These are phyloP conservation scores for Cruciata laevipes DNA, from an alignment of 257 asterid species.

Conservation along the genomic window DNA sequence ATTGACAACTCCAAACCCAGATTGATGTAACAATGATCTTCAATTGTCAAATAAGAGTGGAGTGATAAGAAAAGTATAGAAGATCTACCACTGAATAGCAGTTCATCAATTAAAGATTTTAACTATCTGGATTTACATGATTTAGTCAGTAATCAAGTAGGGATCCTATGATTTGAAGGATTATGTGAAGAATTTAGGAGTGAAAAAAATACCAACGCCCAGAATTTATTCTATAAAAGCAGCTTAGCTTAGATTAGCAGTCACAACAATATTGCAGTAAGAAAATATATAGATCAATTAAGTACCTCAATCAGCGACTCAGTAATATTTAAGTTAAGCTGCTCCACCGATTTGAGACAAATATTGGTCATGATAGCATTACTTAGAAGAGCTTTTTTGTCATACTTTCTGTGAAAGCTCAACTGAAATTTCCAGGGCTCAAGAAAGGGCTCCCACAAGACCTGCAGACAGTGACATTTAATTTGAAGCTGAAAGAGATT, in stretches of 20 bases:
- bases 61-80: background rate
- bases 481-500: constrained; percentile 8
- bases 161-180: background rate
- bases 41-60: background rate
- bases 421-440: constrained; percentile 83
- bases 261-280: background rate
- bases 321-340: constrained; percentile 73
- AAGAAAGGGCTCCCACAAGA: constrained; percentile 86
- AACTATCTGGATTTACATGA: background rate
- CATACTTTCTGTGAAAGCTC: constrained; percentile 49
- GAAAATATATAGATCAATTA: background rate
- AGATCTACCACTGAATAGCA: background rate
- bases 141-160: background rate
- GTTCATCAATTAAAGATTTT: background rate
- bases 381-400: constrained; percentile 53
- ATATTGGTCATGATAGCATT: constrained; percentile 53
- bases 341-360: constrained; percentile 52
- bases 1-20: background rate
- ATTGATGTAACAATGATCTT: background rate
- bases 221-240: background rate
- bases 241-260: background rate
- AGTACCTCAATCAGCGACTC: constrained; percentile 84
- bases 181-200: background rate
- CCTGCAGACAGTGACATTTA: constrained; percentile 35
- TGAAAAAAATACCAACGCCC: background rate